Base-by-base conservation (phyloP, 1,284 basidiomycete species). In the Tetrapyrgos nigripes region DNA sequence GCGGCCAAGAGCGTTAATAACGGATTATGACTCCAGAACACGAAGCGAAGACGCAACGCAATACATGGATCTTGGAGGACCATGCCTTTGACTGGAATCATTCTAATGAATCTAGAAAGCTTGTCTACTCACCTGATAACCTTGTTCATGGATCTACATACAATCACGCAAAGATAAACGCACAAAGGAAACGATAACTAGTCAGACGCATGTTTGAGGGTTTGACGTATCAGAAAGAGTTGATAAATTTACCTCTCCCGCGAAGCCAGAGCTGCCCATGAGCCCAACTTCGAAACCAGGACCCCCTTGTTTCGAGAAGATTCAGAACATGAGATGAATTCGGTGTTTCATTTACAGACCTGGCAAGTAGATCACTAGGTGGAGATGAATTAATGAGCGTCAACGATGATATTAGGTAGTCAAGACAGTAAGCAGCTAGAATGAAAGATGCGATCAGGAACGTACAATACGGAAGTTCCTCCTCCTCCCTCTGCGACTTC, bases 211-310 rank as follows among this genome's bases (percentile, higher is more conserved):
- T 4, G 33, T 43, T 29, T 45, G 27, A 33, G 33, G 24, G 28
- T 17, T 46, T 21, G 27, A 27, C 17, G 28, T 50, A 29, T 45
- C 53, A 26, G 8, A 27, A 35, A 33, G 48, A 21, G n/a, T 40
- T 43, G 5, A 44, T 13, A 23, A 50, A 57, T 68, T 31, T 59
- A 76, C 75, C 67, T 76, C 75, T 37, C 62, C 70, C 3, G 74
- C 66, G 62, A 73, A 72, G 19, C 73, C 74, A 44, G 69, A 69
- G 53, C 67, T 74, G 10, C 68, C 60, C 29, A 66, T 68, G 29
- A 81, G 59, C 11, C 62, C 65, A 6, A 81, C 69, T 66, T 83
- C 80, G 54, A 77, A 79, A 1, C 81, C 80, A 50, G 81, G 81
- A 0, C 80, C 81, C 40, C 81, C 81, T 81, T 58, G n/a, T 23